Conservation (phyloP, 306 rosid species). For the Canavalia ensiformis region DNA sequence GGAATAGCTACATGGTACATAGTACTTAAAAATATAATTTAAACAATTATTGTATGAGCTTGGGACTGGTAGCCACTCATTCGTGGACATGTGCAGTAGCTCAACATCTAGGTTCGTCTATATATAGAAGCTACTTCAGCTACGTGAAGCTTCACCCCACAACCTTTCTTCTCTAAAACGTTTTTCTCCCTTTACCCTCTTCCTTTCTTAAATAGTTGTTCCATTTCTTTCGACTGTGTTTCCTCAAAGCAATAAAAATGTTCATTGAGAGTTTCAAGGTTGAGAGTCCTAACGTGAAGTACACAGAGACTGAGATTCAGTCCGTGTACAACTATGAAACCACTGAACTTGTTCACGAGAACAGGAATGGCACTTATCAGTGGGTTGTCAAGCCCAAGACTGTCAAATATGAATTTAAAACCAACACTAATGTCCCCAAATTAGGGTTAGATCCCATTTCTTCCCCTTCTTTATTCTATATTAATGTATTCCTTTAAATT, state of each 20-base stretch:
- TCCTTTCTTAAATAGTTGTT: neutral
- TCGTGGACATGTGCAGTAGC: constrained; percentile 51
- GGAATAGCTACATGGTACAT: too few species aligned
- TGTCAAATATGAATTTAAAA: constrained; percentile 79
- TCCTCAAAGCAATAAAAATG: constrained; percentile 47
- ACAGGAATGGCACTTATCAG: constrained; percentile 70
- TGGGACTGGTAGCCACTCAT: constrained; percentile 27
- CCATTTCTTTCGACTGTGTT: neutral
- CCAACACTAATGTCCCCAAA: constrained; percentile 80
- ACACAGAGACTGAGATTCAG: constrained; percentile 77
- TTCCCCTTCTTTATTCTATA: neutral
- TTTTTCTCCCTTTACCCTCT: neutral
- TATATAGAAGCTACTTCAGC: constrained; percentile 43
- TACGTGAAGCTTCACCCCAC: neutral
- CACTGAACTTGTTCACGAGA: constrained; percentile 91
- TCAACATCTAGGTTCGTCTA: constrained; percentile 33
- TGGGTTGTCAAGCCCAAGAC: constrained; percentile 92
- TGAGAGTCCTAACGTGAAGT: constrained; percentile 81
- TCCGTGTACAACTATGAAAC: constrained; percentile 87
- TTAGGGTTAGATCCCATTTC: constrained; percentile 64
- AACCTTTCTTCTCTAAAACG: neutral
- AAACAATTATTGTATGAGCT: neutral
- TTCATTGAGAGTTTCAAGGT: constrained; percentile 92
- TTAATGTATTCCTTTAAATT: neutral
- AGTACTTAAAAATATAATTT: neutral